These are phyloP conservation scores for Micromonas commoda DNA, from an alignment of 139 green algal genomes.

Conservation along the genomic window DNA sequence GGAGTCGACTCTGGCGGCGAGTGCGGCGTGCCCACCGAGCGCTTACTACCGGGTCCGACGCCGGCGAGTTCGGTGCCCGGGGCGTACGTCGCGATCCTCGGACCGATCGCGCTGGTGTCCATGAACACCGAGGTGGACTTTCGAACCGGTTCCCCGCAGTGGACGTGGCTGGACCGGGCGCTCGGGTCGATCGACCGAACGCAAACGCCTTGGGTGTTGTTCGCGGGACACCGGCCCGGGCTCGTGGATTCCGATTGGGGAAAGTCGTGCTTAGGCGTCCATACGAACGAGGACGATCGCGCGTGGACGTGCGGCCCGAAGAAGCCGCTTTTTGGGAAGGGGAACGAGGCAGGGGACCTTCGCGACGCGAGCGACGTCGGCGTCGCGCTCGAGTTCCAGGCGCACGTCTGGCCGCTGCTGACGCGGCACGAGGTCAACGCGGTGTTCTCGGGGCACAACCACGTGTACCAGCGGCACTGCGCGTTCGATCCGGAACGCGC, in stretches of 20 bases:
- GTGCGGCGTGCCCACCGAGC: constrained; percentile 17
- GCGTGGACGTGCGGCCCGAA: no score
- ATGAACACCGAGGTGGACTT: constrained; percentile 37
- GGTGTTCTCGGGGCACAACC: constrained; percentile 31
- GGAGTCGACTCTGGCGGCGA: constrained; percentile 16
- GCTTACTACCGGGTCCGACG: not conserved
- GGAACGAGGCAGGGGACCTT: not conserved
- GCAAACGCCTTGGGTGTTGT: constrained; percentile 25
- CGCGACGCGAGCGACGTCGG: constrained; percentile 9
- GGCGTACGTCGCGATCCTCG: constrained; percentile 11
- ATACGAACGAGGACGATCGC: no score
- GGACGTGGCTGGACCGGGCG: not conserved
- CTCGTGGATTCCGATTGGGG: constrained; percentile 11
- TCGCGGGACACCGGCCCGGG: constrained; percentile 23
- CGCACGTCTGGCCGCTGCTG: constrained; percentile 20
- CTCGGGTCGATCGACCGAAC: not conserved
- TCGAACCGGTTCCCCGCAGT: not conserved
- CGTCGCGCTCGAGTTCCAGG: constrained; percentile 17
- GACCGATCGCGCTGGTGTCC: constrained; percentile 11
- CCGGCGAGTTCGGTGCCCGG: not conserved
- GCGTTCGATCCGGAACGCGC: not conserved
- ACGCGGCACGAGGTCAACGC: constrained; percentile 7
- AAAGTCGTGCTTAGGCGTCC: not conserved
- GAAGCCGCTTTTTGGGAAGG: no score
- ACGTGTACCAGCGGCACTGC: constrained; percentile 28